Evolutionary conservation across 2,329 filamentous ascomycete genomes (phyloP), one percentile per base, ranked within the genome.

Genomic region (Epichloe coenophiala): DNA sequence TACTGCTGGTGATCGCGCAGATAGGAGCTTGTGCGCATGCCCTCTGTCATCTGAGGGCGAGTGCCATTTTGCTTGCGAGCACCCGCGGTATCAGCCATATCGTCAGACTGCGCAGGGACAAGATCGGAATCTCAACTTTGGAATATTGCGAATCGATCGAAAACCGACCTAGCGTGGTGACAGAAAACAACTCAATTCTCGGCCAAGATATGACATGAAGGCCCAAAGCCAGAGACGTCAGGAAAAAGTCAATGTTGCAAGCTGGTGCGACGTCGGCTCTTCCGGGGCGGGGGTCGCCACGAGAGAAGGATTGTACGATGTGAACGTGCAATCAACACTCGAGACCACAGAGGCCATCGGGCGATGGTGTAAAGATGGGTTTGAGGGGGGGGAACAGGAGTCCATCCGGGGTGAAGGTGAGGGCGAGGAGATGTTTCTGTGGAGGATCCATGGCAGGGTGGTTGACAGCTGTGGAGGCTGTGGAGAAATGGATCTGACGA

Each of bases 1-100:
- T 80, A 81, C 60, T 83, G 77, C 63, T 82, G 78, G 59, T 82
- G 76, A 56, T 83, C 79, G 62, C 73, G 73, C 51, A 83, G 68
- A 60, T 78, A 83, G 13, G 78, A 82, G 63, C 74, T 77, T 68
- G 75, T 80, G 60, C 79, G 77, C 49, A 67, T 64, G 49, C 67
- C 67, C n/a, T 45, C 42, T 45, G 68, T 63, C 57, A 78, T 65
- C 61, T 75, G 73, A 50, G 75, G 75, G 45, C 74, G 71, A 58
- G 63, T 58, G 47, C 65, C 61, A 56, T 55, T 58, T 52, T 60
- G 63, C 56, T 61, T 65, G 52, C 63, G 51, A 57, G 62, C 57
- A 55, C 53, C 59, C 19, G 58, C 54, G 49, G 58, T 41, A 47
- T 67, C 64, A 58, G 64, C 55, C 66, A 68, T 68, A 56, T 45